Evolutionary conservation across 78 protist genomes (phyloP).

Genomic region (Speleostelium caveatum): DNA sequence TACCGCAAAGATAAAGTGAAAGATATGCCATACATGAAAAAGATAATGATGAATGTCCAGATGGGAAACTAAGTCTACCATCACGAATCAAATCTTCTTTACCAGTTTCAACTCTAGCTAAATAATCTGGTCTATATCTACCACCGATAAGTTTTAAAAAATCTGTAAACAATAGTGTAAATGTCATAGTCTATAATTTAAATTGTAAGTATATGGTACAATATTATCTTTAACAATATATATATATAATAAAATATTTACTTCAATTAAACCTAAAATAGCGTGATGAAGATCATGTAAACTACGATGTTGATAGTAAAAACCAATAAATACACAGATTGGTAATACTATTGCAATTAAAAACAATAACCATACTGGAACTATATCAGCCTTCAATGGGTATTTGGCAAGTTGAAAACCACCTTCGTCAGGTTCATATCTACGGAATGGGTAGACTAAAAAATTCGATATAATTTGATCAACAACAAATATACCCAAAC

Average conservation of each 20-base stretch:
- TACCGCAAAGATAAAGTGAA: constrained; percentile 53
- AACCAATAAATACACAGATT: constrained; percentile 17
- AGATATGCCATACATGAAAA: constrained; percentile 62
- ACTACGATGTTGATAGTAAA: not conserved
- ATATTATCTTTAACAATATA: not conserved
- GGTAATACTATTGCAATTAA: constrained; percentile 32
- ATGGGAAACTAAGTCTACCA: constrained; percentile 55
- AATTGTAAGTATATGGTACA: not conserved
- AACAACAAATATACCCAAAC: constrained; percentile 40
- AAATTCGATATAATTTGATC: constrained; percentile 33
- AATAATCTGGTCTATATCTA: constrained; percentile 67
- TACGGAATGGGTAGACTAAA: constrained; percentile 23
- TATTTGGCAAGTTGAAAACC: constrained; percentile 35
- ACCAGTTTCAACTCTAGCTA: not conserved
- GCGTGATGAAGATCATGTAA: constrained; percentile 69
- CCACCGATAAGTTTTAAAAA: constrained; percentile 47
- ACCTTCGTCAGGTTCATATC: constrained; percentile 39
- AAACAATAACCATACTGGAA: constrained; percentile 61
- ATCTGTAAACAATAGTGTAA: constrained; percentile 68
- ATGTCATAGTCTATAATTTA: constrained; percentile 22
- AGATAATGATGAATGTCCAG: constrained; percentile 58
- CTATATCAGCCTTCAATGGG: constrained; percentile 48
- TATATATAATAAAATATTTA: not conserved
- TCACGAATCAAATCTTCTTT: constrained; percentile 9
- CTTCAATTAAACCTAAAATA: constrained; percentile 44